Evolutionary conservation across 352 stramenopile species (phyloP).

Genomic region (Vaucheria bursata): DNA sequence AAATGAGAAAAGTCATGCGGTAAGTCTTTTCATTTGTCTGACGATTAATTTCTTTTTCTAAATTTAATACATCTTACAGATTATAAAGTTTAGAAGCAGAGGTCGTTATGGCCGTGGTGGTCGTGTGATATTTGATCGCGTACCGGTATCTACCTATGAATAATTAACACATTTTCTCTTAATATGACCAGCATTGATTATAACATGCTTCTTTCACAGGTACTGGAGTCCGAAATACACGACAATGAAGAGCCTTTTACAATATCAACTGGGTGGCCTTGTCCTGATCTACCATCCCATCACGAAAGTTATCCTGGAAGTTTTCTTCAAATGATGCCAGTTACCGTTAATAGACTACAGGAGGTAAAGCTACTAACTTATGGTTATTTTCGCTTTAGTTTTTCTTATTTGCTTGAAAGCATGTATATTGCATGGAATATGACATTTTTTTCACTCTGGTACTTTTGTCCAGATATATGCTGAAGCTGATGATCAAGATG

Average conservation of each 20-base stretch:
- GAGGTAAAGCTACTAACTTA: neutral
- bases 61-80: neutral
- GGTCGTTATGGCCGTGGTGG: constrained; percentile 28
- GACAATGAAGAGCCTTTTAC: too few relatives aligned
- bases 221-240: too few relatives aligned
- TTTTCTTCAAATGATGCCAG: neutral
- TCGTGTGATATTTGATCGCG: constrained; percentile 35
- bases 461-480: neutral
- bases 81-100: constrained; percentile 4
- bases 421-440: neutral
- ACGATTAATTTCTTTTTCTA: neutral
- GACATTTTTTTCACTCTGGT: neutral
- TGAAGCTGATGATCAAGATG: neutral
- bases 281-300: neutral
- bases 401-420: neutral
- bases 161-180: neutral
- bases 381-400: neutral
- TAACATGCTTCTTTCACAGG: too few relatives aligned
- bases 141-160: constrained; percentile 14
- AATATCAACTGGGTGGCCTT: neutral
- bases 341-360: neutral
- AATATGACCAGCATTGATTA: neutral
- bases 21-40: neutral
- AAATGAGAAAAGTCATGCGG: neutral
- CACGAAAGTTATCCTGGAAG: neutral